Evolutionary conservation across 2,329 filamentous ascomycete species (phyloP).

Genomic region (Ophiocordyceps polyrhachis-furcata): DNA sequence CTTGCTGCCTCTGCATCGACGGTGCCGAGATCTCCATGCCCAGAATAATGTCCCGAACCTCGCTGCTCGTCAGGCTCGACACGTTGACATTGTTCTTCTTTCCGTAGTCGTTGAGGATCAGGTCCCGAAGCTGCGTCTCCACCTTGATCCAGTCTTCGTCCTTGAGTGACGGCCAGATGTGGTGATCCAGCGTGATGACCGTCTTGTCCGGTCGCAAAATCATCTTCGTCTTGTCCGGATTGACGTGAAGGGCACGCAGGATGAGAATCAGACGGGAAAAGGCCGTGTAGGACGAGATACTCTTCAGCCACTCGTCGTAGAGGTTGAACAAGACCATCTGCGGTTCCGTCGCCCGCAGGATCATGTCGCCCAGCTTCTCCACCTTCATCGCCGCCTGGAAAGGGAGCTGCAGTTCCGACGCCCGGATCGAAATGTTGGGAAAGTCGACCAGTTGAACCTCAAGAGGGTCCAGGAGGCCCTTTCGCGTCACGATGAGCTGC

Average conservation of each 20-base stretch:
- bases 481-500: conserved; percentile 93
- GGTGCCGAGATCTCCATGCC: conserved; percentile 99
- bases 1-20: conserved; percentile 94
- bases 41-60: conserved; percentile 94
- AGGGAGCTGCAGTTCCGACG: conserved; percentile 86
- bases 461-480: conserved; percentile 88
- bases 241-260: conserved; percentile 85
- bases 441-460: conserved; percentile 97
- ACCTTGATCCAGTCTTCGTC: conserved; percentile 99
- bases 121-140: conserved; percentile 85
- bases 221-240: conserved; percentile 95
- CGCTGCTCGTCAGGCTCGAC: conserved; percentile 84
- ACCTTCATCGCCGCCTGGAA: conserved; percentile 99
- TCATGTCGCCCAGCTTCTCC: conserved; percentile 98
- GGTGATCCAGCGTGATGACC: conserved; percentile 94
- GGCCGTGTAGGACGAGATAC: conserved; percentile 93
- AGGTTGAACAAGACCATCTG: conserved; percentile 99
- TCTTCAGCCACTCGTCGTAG: conserved; percentile 98
- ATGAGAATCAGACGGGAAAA: conserved; percentile 93
- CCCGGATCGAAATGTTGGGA: conserved; percentile 96
- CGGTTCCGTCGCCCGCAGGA: conserved; percentile 89
- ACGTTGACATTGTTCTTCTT: conserved; percentile 99
- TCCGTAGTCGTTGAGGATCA: conserved; percentile 95
- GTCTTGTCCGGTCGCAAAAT: conserved; percentile 91
- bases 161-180: conserved; percentile 89